These are phyloP conservation scores for Calonectria ilicicola DNA, from an alignment of 2,329 filamentous ascomycete species.

Conservation along the genomic window DNA sequence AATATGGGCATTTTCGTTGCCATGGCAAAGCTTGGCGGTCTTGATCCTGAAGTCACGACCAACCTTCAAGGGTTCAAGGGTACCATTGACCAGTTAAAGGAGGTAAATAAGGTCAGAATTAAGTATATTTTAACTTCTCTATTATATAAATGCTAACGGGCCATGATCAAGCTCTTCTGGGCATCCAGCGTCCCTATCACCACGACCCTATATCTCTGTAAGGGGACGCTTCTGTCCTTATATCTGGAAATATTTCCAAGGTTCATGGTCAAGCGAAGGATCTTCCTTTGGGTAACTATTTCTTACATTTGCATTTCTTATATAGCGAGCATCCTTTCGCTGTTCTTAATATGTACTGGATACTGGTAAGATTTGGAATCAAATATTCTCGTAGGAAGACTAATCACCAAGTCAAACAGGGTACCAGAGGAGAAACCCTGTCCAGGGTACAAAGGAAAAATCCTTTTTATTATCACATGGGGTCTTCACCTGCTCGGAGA, in stretches of 20 bases:
- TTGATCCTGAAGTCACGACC: conserved; percentile 14
- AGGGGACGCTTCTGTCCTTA: conserved; percentile 26
- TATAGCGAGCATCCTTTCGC: not conserved
- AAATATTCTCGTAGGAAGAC: not conserved
- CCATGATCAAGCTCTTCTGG: conserved; percentile 18
- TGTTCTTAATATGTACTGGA: not conserved
- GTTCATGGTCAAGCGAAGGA: conserved; percentile 28
- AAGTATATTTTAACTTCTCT: accelerated
- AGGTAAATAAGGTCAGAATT: not conserved
- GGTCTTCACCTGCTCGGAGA: not conserved
- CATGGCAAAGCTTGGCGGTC: conserved; percentile 18
- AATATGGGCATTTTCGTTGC: conserved; percentile 8
- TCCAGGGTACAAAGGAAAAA: not conserved
- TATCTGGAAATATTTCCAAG: conserved; percentile 30
- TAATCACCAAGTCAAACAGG: not conserved
- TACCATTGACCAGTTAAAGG: not conserved
- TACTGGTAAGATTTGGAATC: not conserved
- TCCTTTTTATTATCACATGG: not conserved
- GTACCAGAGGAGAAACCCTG: not conserved
- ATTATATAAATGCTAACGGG: not conserved
- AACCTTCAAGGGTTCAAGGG: not conserved
- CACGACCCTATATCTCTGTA: conserved; percentile 24
- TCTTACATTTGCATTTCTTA: not conserved
- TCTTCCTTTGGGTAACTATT: conserved; percentile 19
- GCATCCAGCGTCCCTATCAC: conserved; percentile 19